Conservation (phyloP, 2,329 filamentous ascomycete genomes). For the Aspergillus sp. region DNA sequence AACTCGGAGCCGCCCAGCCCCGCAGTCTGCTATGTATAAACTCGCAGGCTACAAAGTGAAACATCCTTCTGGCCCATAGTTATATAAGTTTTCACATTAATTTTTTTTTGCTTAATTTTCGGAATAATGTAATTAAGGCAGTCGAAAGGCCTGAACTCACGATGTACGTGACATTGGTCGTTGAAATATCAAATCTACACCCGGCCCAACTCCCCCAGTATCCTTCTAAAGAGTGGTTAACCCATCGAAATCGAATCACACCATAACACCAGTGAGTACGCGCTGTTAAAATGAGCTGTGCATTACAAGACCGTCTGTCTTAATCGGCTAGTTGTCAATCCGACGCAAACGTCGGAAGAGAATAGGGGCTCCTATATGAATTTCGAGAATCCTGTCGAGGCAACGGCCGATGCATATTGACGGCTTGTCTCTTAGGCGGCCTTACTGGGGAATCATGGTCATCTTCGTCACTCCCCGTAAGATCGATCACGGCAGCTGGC, state of each 20-base stretch:
- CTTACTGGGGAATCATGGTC: slow-evolving; percentile 47
- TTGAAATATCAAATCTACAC: background rate
- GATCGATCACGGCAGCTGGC: slow-evolving; percentile 52
- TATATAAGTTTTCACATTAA: background rate
- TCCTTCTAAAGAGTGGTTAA: background rate
- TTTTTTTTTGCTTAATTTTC: background rate
- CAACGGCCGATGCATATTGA: slow-evolving; percentile 23
- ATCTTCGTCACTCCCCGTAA: slow-evolving; percentile 54
- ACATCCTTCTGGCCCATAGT: background rate
- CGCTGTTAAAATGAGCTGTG: slow-evolving; percentile 16
- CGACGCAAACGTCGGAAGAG: slow-evolving; percentile 19
- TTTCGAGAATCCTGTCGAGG: slow-evolving; percentile 23
- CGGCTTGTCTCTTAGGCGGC: slow-evolving; percentile 34
- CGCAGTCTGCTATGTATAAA: background rate
- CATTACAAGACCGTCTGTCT: slow-evolving; percentile 12
- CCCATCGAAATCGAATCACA: slow-evolving; percentile 14
- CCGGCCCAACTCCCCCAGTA: slow-evolving; percentile 9
- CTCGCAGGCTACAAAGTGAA: background rate
- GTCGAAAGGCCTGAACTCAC: background rate
- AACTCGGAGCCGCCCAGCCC: background rate
- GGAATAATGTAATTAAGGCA: background rate
- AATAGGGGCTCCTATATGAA: slow-evolving; percentile 20
- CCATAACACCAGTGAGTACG: slow-evolving; percentile 22
- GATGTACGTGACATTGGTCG: background rate
- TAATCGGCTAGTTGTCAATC: slow-evolving; percentile 15